Conservation (phyloP, 2,329 filamentous ascomycete species). For the Dactylellina parvicollis region DNA sequence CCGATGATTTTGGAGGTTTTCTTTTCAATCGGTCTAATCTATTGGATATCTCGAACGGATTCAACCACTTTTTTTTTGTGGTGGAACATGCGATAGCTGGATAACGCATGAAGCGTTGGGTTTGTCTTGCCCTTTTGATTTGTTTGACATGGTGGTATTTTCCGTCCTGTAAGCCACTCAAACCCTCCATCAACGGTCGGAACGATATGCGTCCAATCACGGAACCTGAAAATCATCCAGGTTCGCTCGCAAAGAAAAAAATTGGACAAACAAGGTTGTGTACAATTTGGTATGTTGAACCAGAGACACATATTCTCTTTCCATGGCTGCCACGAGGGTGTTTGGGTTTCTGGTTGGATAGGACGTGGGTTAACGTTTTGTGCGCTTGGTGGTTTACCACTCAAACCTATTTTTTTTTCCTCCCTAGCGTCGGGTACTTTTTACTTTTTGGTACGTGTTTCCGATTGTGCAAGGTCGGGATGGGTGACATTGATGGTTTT, state of each 20-base stretch:
- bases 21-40: too few species aligned
- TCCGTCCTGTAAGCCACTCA: slow-evolving; percentile 7
- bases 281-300: too few species aligned
- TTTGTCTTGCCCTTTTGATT: neutral
- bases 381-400: too few species aligned
- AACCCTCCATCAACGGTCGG: slow-evolving; percentile 42
- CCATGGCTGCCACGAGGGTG: slow-evolving; percentile 52
- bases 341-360: slow-evolving; percentile 1
- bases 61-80: too few species aligned
- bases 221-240: slow-evolving; percentile 1
- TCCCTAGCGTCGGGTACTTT: slow-evolving; percentile 47
- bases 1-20: too few species aligned
- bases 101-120: neutral
- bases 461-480: slow-evolving; percentile 29
- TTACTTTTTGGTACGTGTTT: slow-evolving; percentile 31
- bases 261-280: too few species aligned
- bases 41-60: too few species aligned
- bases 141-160: neutral
- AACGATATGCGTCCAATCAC: slow-evolving; percentile 29
- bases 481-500: neutral
- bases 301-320: slow-evolving; percentile 20
- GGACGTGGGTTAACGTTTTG: slow-evolving; percentile 3
- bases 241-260: slow-evolving; percentile 1
- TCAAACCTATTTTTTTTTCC: too few species aligned
- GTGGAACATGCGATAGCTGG: neutral